These are phyloP conservation scores for Nissolia schottii DNA, from an alignment of 306 rosid genomes.

Conservation along the genomic window DNA sequence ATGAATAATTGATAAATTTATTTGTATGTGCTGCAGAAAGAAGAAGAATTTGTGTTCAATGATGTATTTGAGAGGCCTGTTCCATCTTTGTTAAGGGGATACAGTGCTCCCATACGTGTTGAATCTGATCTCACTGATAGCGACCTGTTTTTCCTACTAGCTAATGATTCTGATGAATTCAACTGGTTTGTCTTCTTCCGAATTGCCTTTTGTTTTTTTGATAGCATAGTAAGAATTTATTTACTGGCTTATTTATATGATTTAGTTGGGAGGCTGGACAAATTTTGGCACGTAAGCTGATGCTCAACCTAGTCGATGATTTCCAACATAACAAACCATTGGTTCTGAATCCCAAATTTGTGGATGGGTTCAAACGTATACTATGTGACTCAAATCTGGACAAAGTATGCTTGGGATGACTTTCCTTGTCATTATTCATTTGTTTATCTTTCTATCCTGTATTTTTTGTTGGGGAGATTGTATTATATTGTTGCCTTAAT, in stretches of 20 bases:
- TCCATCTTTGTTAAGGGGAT: conserved; percentile 85
- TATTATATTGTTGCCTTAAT: conserved; percentile 12
- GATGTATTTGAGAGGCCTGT: conserved; percentile 79
- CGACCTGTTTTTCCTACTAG: conserved; percentile 86
- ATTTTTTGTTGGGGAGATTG: neutral
- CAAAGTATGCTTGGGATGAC: conserved; percentile 46
- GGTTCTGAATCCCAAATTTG: conserved; percentile 67
- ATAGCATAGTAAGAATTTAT: conserved; percentile 3
- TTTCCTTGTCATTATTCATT: conserved; percentile 4
- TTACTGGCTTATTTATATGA: conserved; percentile 25
- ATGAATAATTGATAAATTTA: neutral
- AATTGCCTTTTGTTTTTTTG: conserved; percentile 15
- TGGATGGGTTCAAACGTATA: conserved; percentile 68
- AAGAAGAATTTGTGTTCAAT: conserved; percentile 83
- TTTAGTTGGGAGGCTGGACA: conserved; percentile 99
- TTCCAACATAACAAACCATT: conserved; percentile 75
- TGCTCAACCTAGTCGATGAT: conserved; percentile 83
- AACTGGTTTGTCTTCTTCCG: conserved; percentile 69
- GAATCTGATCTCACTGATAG: conserved; percentile 76
- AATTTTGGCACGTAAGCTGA: conserved; percentile 75
- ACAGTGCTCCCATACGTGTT: conserved; percentile 93
- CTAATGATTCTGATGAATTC: conserved; percentile 89
- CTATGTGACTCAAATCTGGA: conserved; percentile 73
- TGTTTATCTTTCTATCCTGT: neutral
- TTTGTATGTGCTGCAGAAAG: conserved; percentile 55